A percentile compares a stretch with the other conserved stretches of the same genome.
These are phyloP conservation scores for Monosporascus cannonballus DNA, from an alignment of 2,329 filamentous ascomycete species.

Conservation along the genomic window DNA sequence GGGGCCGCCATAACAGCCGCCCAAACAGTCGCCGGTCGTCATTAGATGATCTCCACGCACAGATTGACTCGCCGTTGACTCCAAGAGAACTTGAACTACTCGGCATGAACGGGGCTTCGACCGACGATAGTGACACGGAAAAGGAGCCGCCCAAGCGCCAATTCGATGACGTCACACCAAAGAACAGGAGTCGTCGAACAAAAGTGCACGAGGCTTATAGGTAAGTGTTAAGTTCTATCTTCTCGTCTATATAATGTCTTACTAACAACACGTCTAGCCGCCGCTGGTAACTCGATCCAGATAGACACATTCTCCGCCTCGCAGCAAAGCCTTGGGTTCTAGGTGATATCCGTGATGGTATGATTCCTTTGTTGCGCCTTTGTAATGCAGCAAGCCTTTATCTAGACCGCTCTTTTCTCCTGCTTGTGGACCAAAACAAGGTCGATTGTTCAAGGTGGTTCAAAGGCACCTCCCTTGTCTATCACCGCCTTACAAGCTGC, in stretches of 20 bases:
- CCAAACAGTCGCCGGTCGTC: slow-evolving; percentile 16
- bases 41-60: slow-evolving; percentile 5
- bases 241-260: neutral
- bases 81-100: slow-evolving; percentile 24
- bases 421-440: neutral
- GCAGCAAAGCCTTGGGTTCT: neutral
- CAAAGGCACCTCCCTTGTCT: neutral
- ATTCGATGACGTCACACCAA: slow-evolving; percentile 8
- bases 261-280: slow-evolving; percentile 15
- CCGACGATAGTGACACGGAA: slow-evolving; percentile 15
- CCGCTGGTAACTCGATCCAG: slow-evolving; percentile 22
- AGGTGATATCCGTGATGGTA: neutral
- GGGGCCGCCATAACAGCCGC: slow-evolving; percentile 1
- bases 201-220: slow-evolving; percentile 20
- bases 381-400: neutral
- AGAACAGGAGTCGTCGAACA: slow-evolving; percentile 15
- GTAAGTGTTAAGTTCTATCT: slow-evolving; percentile 11
- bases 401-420: neutral
- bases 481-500: too few relatives aligned
- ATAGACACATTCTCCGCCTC: neutral
- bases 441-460: neutral
- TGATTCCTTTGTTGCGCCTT: neutral
- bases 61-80: slow-evolving; percentile 21
- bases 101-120: slow-evolving; percentile 16
- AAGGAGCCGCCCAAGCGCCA: slow-evolving; percentile 14